Evolutionary conservation across 345 rosid genomes (phyloP).

Genomic region (Bruguiera sexangula): DNA sequence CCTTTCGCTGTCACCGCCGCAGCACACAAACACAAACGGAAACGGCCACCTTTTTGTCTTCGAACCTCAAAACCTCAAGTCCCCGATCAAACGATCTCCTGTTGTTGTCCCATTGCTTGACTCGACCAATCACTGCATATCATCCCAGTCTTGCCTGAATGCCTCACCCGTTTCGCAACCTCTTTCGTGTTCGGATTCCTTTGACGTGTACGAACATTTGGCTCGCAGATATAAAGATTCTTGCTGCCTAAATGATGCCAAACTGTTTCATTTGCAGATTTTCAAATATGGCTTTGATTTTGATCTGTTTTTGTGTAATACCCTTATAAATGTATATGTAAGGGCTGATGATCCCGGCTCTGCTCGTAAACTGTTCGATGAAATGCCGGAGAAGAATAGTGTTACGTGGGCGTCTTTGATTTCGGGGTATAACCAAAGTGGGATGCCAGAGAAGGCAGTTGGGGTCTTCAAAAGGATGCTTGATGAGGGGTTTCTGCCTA

Average conservation of each 20-base stretch:
- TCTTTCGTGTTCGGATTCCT: not conserved
- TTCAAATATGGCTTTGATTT: conserved; percentile 46
- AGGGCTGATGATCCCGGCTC: conserved; percentile 43
- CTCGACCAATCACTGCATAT: conserved; percentile 13
- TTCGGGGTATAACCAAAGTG: conserved; percentile 60
- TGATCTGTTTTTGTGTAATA: conserved; percentile 62
- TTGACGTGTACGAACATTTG: conserved; percentile 31
- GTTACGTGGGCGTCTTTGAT: conserved; percentile 82
- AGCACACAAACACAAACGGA: not conserved
- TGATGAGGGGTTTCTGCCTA: conserved; percentile 42
- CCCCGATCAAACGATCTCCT: conserved; percentile 10
- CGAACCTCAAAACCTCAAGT: conserved; percentile 11
- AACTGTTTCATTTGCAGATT: conserved; percentile 42
- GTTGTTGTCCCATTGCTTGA: conserved; percentile 19
- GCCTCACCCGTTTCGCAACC: not conserved
- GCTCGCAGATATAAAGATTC: conserved; percentile 32
- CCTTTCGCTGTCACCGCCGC: conserved; percentile 2
- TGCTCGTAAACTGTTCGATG: conserved; percentile 63
- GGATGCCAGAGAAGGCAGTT: conserved; percentile 52
- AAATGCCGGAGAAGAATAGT: conserved; percentile 64
- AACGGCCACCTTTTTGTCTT: not conserved
- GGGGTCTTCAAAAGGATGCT: conserved; percentile 52
- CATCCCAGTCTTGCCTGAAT: conserved; percentile 8
- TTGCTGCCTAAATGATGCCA: conserved; percentile 35
- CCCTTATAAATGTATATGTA: conserved; percentile 52